These are phyloP conservation scores for Boechera retrofracta DNA, from an alignment of 345 rosid genomes.

Conservation along the genomic window DNA sequence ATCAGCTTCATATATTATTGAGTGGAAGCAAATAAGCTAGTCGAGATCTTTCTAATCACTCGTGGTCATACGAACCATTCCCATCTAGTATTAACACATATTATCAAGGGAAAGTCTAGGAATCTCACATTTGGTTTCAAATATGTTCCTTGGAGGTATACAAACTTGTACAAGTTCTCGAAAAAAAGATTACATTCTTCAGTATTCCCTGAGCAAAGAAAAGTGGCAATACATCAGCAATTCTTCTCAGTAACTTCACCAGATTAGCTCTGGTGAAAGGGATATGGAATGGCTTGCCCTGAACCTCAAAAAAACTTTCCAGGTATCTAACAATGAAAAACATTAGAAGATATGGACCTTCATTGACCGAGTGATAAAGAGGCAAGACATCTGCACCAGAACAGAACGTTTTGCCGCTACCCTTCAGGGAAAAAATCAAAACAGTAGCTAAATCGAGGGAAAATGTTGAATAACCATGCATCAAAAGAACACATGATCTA, in stretches of 20 bases:
- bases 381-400: conserved; percentile 78
- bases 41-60: conserved; percentile 5
- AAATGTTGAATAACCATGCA: background rate
- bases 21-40: conserved; percentile 10
- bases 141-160: conserved; percentile 88
- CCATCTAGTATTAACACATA: conserved; percentile 22
- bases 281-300: conserved; percentile 5
- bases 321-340: conserved; percentile 3
- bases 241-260: conserved; percentile 19
- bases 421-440: conserved; percentile 60
- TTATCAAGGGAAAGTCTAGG: conserved; percentile 17
- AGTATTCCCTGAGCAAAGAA: conserved; percentile 60
- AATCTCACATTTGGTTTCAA: conserved; percentile 83
- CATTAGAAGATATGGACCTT: conserved; percentile 53
- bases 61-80: background rate
- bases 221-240: conserved; percentile 37
- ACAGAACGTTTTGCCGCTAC: conserved; percentile 82
- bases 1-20: background rate
- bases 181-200: conserved; percentile 76
- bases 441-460: conserved; percentile 44
- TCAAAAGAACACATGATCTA: background rate
- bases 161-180: conserved; percentile 70
- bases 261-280: conserved; percentile 20
- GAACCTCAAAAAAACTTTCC: conserved; percentile 17
- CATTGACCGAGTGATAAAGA: conserved; percentile 59